Percentiles rank a stretch among this genome's conserved stretches.
phyloP scores from a whole-genome alignment of 164 flowering plant species.

The Vitis vinifera region ASM3070453v1 NC_081817.1:28219501-28220000 shows the following conservation, averaged over 20 bases:
- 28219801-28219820: conserved; percentile 68
- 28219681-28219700: conserved; percentile 59
- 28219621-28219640: too few relatives aligned
- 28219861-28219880: neutral
- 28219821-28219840: conserved; percentile 27
- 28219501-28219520: too few relatives aligned
- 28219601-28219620: too few relatives aligned
- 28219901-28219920: too few relatives aligned
- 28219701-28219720: conserved; percentile 51
- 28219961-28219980: conserved; percentile 72
- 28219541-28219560: too few relatives aligned
- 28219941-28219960: neutral
- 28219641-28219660: neutral
- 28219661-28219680: neutral
- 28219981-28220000: conserved; percentile 81
- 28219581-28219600: too few relatives aligned
- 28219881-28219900: too few relatives aligned
- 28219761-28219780: conserved; percentile 71
- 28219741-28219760: conserved; percentile 72
- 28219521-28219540: too few relatives aligned
- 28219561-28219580: too few relatives aligned
- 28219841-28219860: neutral
- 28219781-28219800: conserved; percentile 77
- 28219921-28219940: neutral
- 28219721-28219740: conserved; percentile 62